Conservation (phyloP, 2,329 filamentous ascomycete genomes). For the Grosmannia serpens region DNA sequence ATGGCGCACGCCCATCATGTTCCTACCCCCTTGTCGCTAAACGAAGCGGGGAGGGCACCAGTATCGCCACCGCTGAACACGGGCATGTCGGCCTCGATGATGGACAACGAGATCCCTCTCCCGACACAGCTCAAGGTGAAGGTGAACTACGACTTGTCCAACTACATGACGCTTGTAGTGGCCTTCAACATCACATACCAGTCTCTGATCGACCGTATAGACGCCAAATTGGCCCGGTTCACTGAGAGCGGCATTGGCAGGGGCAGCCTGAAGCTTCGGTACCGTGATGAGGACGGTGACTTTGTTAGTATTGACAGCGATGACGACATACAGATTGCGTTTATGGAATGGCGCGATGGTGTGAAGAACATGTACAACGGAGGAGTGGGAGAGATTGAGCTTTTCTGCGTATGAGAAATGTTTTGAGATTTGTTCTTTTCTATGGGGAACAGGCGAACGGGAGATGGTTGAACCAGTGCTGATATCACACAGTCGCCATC, state of each 20-base stretch:
- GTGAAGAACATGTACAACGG: constrained; percentile 44
- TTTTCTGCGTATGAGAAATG: constrained; percentile 55
- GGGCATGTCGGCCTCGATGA: constrained; percentile 21
- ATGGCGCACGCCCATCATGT: not conserved
- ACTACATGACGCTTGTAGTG: constrained; percentile 91
- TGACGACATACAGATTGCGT: constrained; percentile 91
- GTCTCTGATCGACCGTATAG: constrained; percentile 86
- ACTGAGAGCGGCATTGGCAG: constrained; percentile 74
- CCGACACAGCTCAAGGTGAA: constrained; percentile 86
- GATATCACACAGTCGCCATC: not conserved
- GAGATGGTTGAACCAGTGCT: not conserved
- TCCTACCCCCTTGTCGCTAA: not conserved
- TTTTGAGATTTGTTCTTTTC: not conserved
- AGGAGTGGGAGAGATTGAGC: constrained; percentile 79
- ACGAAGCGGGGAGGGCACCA: constrained; percentile 21
- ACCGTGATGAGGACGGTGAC: constrained; percentile 85
- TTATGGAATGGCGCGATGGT: constrained; percentile 84
- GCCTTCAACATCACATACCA: constrained; percentile 92
- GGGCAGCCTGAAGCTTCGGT: constrained; percentile 76
- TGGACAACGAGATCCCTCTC: constrained; percentile 32
- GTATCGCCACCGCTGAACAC: constrained; percentile 24
- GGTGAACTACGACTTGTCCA: constrained; percentile 75
- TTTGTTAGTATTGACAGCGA: constrained; percentile 90
- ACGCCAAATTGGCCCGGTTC: constrained; percentile 82
- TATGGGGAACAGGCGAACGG: not conserved